Evolutionary conservation across 2,329 filamentous ascomycete species (phyloP).

Genomic region (Penicillium thymicola): DNA sequence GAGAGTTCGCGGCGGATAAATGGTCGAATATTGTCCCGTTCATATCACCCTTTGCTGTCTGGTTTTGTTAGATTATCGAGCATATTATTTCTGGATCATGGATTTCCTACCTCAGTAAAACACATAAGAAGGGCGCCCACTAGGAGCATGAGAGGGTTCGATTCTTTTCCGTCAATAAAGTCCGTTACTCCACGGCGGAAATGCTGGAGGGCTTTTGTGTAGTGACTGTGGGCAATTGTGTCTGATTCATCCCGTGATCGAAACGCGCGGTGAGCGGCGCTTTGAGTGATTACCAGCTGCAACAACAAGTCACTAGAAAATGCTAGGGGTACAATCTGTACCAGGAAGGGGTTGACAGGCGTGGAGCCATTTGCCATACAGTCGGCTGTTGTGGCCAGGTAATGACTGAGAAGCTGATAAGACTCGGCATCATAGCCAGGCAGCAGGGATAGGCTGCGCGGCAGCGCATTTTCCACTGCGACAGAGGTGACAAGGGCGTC

Average conservation of each 20-base stretch:
- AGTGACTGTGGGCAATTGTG: slow-evolving; percentile 29
- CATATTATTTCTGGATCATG: neutral
- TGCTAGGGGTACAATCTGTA: slow-evolving; percentile 47
- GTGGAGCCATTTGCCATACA: slow-evolving; percentile 51
- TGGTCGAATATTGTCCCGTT: slow-evolving; percentile 49
- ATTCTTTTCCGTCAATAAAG: slow-evolving; percentile 31
- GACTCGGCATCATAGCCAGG: slow-evolving; percentile 30
- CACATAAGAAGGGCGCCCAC: slow-evolving; percentile 48
- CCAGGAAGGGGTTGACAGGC: slow-evolving; percentile 46
- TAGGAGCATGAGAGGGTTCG: slow-evolving; percentile 40
- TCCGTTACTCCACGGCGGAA: slow-evolving; percentile 30
- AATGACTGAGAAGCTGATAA: slow-evolving; percentile 46
- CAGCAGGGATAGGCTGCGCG: slow-evolving; percentile 28
- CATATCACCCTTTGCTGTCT: slow-evolving; percentile 46
- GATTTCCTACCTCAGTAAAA: slow-evolving; percentile 44
- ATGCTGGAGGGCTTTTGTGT: slow-evolving; percentile 29
- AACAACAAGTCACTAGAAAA: slow-evolving; percentile 48
- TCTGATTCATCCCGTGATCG: slow-evolving; percentile 30
- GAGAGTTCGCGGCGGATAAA: slow-evolving; percentile 44
- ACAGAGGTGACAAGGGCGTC: slow-evolving; percentile 2
- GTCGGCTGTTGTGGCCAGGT: slow-evolving; percentile 44
- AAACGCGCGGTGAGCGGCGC: slow-evolving; percentile 32
- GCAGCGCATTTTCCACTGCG: slow-evolving; percentile 20
- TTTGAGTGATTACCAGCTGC: slow-evolving; percentile 48
- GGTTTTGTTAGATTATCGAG: slow-evolving; percentile 4